Evolutionary conservation across 768 basidiomycete genomes (phyloP), one percentile per base, ranked within the genome.

Genomic region (Sporobolomyces roseus): DNA sequence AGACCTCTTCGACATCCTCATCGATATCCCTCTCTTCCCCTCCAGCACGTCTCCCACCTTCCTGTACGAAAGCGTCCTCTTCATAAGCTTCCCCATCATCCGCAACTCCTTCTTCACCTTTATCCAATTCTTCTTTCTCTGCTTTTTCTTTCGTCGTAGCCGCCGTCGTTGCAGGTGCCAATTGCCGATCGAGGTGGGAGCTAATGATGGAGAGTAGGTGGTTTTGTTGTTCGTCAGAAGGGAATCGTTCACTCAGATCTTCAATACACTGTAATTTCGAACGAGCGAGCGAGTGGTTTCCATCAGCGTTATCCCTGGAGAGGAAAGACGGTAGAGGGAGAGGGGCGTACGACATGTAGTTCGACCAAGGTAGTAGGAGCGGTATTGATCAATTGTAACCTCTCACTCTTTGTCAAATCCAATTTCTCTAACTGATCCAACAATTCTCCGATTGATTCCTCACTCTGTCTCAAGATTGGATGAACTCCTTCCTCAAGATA

Each of bases 361-460:
- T 93, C 90, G 30, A 94, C 90, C 0, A 86, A 81, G 53, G 86
- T 83, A 10, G 85, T 87, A 2, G 93, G 93, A 1, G 87, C 88
- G 8, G 94, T 82, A 75, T 97, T 96, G n/a, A 91, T 87, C 41
- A 96, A 83, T 75, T 93, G 91, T 4, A 96, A 82, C 76, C 93
- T 92, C 81, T 97, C 93, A 4, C 88, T 85, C 74, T 93, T 96
- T 2, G 92, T 93, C 69, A 97, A 81, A 60, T 29, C 45, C 8
- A 13, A 41, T 25, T 70, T 85, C 88, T 84, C 83, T 14, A 97
- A 84, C 45, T 81, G 81, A 64, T 85, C 84, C 23, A 88, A 85
- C 17, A 96, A 85, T 63, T 81, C 81, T 1, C 84, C 79, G 63
- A 94, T 84, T 17, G 85, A 83, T 59, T 83, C 82, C 2, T 84